phyloP scores from a whole-genome alignment of 2,329 filamentous ascomycete genomes.

The Monosporascus sp. region DNA sequence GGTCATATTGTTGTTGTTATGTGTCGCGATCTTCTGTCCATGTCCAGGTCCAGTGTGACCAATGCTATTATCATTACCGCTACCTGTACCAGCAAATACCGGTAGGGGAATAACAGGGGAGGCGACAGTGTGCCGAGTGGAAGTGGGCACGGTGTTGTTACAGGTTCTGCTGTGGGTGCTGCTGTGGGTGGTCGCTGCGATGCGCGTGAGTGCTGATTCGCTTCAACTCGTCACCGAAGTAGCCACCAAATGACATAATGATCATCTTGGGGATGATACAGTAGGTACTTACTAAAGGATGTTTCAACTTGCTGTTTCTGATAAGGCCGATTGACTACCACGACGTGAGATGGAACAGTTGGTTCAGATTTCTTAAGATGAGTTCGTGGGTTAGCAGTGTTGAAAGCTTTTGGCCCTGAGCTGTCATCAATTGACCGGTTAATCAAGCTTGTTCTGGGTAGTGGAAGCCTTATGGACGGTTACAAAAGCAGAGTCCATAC shows the following conservation, averaged over 20 bases:
- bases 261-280: not conserved
- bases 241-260: conserved; percentile 14
- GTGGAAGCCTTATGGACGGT: too few species aligned
- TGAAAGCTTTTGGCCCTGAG: too few species aligned
- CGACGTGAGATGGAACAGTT: too few species aligned
- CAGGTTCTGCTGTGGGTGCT: not conserved
- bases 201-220: conserved; percentile 11
- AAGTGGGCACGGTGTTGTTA: not conserved
- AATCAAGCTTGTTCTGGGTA: too few species aligned
- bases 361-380: too few species aligned
- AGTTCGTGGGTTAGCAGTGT: too few species aligned
- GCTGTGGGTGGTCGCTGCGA: conserved; percentile 8
- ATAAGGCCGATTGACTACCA: too few species aligned
- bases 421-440: too few species aligned
- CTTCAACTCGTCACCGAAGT: conserved; percentile 24
- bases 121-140: not conserved
- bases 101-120: conserved; percentile 1
- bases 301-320: too few species aligned
- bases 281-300: too few species aligned
- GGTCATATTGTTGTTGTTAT: conserved; percentile 4
- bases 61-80: conserved; percentile 5
- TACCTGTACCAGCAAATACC: conserved; percentile 1
- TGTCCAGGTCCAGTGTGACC: conserved; percentile 11
- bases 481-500: too few species aligned
- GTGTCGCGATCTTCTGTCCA: conserved; percentile 16